Evolutionary conservation across 805 yeast species (phyloP).

Genomic region (Metschnikowia santaceciliae): DNA sequence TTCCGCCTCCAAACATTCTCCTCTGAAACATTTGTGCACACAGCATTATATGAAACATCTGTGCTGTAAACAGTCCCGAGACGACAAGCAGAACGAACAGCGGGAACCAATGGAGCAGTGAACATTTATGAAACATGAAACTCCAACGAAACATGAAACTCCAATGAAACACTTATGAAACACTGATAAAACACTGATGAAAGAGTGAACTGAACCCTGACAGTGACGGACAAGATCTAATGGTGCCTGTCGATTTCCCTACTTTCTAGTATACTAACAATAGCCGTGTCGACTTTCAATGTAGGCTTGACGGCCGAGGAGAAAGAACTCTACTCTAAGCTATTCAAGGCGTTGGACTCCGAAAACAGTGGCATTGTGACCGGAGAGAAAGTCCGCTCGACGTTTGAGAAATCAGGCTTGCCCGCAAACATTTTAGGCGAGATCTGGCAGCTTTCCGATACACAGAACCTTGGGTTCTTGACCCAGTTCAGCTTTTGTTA

Average conservation of each 20-base stretch:
- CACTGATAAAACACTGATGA: no score
- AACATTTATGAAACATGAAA: no score
- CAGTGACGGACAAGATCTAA: no score
- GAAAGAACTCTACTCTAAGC: conserved; percentile 62
- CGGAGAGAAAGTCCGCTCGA: conserved; percentile 78
- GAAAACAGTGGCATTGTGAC: conserved; percentile 78
- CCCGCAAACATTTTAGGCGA: conserved; percentile 77
- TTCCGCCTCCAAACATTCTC: no score
- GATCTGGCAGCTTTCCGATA: conserved; percentile 93
- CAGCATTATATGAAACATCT: no score
- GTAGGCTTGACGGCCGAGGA: conserved; percentile 69
- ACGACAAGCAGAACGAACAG: no score
- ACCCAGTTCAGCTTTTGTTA: conserved; percentile 75
- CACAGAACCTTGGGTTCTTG: conserved; percentile 79
- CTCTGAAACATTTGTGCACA: not conserved
- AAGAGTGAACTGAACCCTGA: no score
- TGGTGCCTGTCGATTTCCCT: not conserved
- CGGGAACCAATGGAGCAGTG: no score
- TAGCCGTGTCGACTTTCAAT: conserved; percentile 28
- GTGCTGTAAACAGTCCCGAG: no score
- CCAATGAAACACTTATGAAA: no score
- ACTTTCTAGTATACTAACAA: conserved; percentile 1
- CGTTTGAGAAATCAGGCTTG: conserved; percentile 82
- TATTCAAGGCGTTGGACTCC: conserved; percentile 76
- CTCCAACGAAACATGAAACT: no score